Evolutionary conservation across 2,329 filamentous ascomycete species (phyloP).

Genomic region (Madurella fahalii): DNA sequence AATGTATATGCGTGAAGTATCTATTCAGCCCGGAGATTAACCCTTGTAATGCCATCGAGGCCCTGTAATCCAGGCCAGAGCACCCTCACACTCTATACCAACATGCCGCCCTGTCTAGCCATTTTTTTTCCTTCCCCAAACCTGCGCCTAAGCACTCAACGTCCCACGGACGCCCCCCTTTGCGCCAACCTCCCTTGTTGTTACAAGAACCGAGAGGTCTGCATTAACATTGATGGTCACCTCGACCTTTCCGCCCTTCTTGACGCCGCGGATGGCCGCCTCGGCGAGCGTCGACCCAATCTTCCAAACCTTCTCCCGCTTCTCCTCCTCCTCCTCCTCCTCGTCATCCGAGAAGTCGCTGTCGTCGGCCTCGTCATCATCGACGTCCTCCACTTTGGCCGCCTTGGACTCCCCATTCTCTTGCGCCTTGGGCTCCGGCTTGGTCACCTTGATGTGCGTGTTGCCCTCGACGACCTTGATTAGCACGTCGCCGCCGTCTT

Average conservation of each 20-base stretch:
- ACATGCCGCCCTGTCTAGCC: not conserved
- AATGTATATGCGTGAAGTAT: not conserved
- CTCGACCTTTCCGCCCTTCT: slow-evolving; percentile 88
- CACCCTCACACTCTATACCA: slow-evolving; percentile 1
- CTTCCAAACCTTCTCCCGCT: slow-evolving; percentile 90
- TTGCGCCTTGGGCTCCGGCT: slow-evolving; percentile 75
- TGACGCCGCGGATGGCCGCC: slow-evolving; percentile 74
- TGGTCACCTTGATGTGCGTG: slow-evolving; percentile 89
- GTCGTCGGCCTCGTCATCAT: slow-evolving; percentile 61
- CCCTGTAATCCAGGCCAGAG: slow-evolving; percentile 1
- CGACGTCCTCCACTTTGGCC: slow-evolving; percentile 58
- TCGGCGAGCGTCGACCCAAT: slow-evolving; percentile 78
- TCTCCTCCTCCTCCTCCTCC: slow-evolving; percentile 81
- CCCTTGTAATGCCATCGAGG: not conserved
- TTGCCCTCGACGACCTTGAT: slow-evolving; percentile 84
- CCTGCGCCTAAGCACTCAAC: slow-evolving; percentile 28
- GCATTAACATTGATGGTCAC: slow-evolving; percentile 83
- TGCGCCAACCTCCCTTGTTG: slow-evolving; percentile 78
- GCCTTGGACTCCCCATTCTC: slow-evolving; percentile 52
- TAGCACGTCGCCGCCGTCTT: slow-evolving; percentile 81
- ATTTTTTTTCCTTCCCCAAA: not conserved
- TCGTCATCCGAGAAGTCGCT: slow-evolving; percentile 58
- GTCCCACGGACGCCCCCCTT: slow-evolving; percentile 77
- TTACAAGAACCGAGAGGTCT: slow-evolving; percentile 75
- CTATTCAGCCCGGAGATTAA: not conserved